These are phyloP conservation scores for Cynanchum wilfordii DNA, from an alignment of 257 asterid species.

Conservation along the genomic window DNA sequence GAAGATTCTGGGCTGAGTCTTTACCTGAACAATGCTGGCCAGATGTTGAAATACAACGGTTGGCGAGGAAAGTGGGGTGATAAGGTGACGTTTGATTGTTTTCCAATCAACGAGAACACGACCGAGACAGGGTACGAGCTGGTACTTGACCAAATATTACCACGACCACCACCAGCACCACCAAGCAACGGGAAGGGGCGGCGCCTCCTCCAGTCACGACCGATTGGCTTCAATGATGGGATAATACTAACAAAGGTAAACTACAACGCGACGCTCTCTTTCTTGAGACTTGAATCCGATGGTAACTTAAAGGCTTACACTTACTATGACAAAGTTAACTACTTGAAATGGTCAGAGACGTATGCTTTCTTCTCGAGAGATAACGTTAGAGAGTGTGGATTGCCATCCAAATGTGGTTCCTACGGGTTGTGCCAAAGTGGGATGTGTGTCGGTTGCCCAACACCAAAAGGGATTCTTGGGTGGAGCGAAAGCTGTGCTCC, in stretches of 20 bases:
- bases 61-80: slow-evolving; percentile 17
- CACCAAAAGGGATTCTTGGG: slow-evolving; percentile 21
- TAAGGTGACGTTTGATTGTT: background rate
- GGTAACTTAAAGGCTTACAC: slow-evolving; percentile 21
- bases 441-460: slow-evolving; percentile 25
- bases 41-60: slow-evolving; percentile 10
- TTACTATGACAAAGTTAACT: slow-evolving; percentile 13
- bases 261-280: slow-evolving; percentile 15
- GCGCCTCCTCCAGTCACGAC: slow-evolving; percentile 7
- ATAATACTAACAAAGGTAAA: background rate
- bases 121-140: slow-evolving; percentile 6
- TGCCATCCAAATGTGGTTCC: slow-evolving; percentile 20
- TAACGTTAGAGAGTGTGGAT: slow-evolving; percentile 11
- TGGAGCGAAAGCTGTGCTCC: slow-evolving; percentile 17
- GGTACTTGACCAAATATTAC: background rate
- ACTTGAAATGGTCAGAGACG: slow-evolving; percentile 16
- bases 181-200: background rate
- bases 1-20: slow-evolving; percentile 11
- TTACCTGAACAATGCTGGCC: slow-evolving; percentile 10
- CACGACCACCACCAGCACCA: background rate
- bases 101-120: background rate
- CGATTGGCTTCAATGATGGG: background rate
- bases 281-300: slow-evolving; percentile 19
- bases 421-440: slow-evolving; percentile 19
- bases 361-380: slow-evolving; percentile 10